Evolutionary conservation across 768 basidiomycete species (phyloP).

Genomic region (Rhodotorula paludigena): DNA sequence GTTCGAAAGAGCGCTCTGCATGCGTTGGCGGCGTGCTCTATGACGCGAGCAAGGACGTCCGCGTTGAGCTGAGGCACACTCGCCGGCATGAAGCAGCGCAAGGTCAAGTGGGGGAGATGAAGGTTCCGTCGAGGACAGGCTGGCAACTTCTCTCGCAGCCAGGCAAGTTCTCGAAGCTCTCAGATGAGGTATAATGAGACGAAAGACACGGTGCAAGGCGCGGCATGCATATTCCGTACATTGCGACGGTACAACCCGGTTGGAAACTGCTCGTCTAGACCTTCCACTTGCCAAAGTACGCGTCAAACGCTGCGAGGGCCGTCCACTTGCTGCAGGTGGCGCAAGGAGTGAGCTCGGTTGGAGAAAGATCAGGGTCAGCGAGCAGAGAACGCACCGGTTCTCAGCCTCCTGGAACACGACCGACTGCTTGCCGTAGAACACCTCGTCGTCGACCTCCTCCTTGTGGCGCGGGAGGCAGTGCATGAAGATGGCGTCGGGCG

Average conservation of each 20-base stretch:
- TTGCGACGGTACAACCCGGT: neutral
- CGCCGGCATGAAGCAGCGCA: too few species aligned
- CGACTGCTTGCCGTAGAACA: conserved; percentile 87
- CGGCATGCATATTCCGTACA: neutral
- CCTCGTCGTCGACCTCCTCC: conserved; percentile 93
- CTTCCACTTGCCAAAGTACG: conserved; percentile 40
- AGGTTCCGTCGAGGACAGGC: too few species aligned
- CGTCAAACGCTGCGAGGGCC: conserved; percentile 80
- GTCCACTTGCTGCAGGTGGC: conserved; percentile 66
- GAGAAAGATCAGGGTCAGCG: neutral
- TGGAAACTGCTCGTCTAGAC: neutral
- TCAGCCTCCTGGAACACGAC: conserved; percentile 91
- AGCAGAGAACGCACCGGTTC: conserved; percentile 61
- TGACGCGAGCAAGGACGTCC: too few species aligned
- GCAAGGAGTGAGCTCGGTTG: neutral
- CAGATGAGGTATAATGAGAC: too few species aligned
- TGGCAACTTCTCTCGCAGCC: too few species aligned
- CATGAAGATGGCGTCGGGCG: conserved; percentile 59
- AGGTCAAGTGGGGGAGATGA: neutral
- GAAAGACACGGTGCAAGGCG: too few species aligned
- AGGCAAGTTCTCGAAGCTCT: too few species aligned
- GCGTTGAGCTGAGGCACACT: too few species aligned
- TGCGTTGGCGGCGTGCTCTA: too few species aligned
- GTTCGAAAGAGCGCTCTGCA: too few species aligned
- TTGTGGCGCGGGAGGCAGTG: conserved; percentile 91